A percentile compares a stretch with the other conserved stretches of the same genome.
phyloP scores from a whole-genome alignment of 371 early-diverging fungal genomes.

The Blastocladiella emersonii region DNA sequence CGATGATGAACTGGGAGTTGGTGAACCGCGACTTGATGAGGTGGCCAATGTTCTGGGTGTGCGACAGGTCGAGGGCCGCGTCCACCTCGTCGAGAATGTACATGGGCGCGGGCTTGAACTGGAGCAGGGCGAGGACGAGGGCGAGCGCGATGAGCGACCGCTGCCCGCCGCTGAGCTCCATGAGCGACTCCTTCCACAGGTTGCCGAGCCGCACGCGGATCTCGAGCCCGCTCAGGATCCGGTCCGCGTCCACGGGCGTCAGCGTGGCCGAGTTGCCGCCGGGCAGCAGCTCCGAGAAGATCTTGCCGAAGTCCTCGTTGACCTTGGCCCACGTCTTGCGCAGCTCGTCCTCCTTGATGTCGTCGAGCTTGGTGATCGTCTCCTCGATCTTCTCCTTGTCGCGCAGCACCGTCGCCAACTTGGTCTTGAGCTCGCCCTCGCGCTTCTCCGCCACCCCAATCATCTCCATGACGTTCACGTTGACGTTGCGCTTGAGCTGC shows the following conservation, averaged over 20 bases:
- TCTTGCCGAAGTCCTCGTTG: constrained; percentile 86
- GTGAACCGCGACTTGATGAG: constrained; percentile 90
- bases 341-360: constrained; percentile 78
- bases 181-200: constrained; percentile 94
- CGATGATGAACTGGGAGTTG: constrained; percentile 97
- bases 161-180: constrained; percentile 99
- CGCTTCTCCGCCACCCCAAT: constrained; percentile 87
- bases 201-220: constrained; percentile 93
- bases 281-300: constrained; percentile 86
- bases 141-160: constrained; percentile 94
- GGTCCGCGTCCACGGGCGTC: constrained; percentile 64
- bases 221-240: constrained; percentile 77
- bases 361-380: constrained; percentile 75
- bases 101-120: constrained; percentile 99
- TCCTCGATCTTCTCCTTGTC: constrained; percentile 92
- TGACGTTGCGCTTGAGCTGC: constrained; percentile 68
- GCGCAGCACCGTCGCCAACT: constrained; percentile 70
- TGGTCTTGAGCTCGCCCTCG: constrained; percentile 65
- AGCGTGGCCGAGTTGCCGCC: constrained; percentile 73
- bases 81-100: constrained; percentile 99
- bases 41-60: constrained; percentile 98
- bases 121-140: constrained; percentile 89
- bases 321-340: constrained; percentile 82
- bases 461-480: constrained; percentile 86
- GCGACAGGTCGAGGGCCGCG: constrained; percentile 96